Conservation (phyloP, 2,329 filamentous ascomycete genomes). For the Cytospora schulzeri region DNA sequence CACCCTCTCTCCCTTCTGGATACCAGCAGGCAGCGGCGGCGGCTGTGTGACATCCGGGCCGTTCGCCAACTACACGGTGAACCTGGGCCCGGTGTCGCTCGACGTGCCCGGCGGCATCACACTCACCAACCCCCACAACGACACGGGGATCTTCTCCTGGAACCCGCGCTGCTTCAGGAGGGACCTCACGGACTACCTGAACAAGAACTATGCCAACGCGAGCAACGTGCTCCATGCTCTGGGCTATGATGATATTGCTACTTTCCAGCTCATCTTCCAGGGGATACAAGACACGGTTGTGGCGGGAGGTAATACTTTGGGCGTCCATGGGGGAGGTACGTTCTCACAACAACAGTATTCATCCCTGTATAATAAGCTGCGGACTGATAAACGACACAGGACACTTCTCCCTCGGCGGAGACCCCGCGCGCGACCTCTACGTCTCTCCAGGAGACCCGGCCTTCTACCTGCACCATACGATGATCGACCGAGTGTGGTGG, state of each 20-base stretch:
- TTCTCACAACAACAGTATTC: slow-evolving; percentile 30
- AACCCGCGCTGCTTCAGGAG: slow-evolving; percentile 45
- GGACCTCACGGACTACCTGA: slow-evolving; percentile 34
- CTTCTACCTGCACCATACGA: slow-evolving; percentile 24
- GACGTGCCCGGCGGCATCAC: slow-evolving; percentile 32
- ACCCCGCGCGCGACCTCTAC: slow-evolving; percentile 31
- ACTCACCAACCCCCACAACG: slow-evolving; percentile 31
- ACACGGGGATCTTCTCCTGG: slow-evolving; percentile 35
- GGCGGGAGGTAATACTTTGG: slow-evolving; percentile 16
- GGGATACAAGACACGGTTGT: background rate
- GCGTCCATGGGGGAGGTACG: slow-evolving; percentile 39
- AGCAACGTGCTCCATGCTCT: slow-evolving; percentile 1
- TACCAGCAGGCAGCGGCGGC: slow-evolving; percentile 50
- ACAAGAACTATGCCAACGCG: slow-evolving; percentile 12
- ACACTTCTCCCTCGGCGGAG: slow-evolving; percentile 33
- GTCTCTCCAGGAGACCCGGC: slow-evolving; percentile 21
- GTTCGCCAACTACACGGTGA: slow-evolving; percentile 42
- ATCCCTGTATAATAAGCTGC: slow-evolving; percentile 34
- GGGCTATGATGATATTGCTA: slow-evolving; percentile 18
- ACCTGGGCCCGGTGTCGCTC: slow-evolving; percentile 39
- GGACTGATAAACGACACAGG: slow-evolving; percentile 38
- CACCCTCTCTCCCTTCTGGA: slow-evolving; percentile 31
- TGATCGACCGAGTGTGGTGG: slow-evolving; percentile 26
- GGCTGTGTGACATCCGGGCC: slow-evolving; percentile 54
- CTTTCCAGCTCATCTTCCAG: slow-evolving; percentile 42